A percentile compares a stretch with the other conserved stretches of the same genome.
Conservation (phyloP, 2,329 filamentous ascomycete species). For the Coleophoma eucalyptorum region DNA sequence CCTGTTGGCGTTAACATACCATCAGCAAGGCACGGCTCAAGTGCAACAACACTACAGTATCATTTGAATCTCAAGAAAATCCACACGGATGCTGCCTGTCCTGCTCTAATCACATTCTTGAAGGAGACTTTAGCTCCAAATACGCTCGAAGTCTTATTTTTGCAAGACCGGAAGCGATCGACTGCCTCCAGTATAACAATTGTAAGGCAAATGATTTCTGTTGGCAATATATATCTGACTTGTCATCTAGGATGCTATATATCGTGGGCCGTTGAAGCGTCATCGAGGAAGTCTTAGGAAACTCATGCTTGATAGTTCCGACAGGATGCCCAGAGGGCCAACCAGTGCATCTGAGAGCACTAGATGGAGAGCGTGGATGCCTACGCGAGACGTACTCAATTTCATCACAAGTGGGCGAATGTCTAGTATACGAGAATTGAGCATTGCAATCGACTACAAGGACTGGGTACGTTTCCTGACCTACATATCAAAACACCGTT, state of each 20-base stretch:
- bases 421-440: conserved; percentile 66
- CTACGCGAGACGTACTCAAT: conserved; percentile 63
- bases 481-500: neutral
- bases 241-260: conserved; percentile 53
- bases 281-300: conserved; percentile 70
- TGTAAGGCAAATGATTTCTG: conserved; percentile 15
- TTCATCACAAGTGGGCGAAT: conserved; percentile 78
- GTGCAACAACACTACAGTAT: conserved; percentile 42
- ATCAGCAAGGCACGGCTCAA: conserved; percentile 22
- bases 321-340: conserved; percentile 39
- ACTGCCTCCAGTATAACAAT: conserved; percentile 56
- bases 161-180: conserved; percentile 59
- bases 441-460: conserved; percentile 67
- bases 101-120: conserved; percentile 67
- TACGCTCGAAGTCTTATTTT: conserved; percentile 72
- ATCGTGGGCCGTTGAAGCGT: conserved; percentile 64
- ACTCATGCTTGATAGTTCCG: conserved; percentile 69
- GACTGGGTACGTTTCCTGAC: conserved; percentile 63
- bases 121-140: conserved; percentile 76
- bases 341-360: conserved; percentile 31
- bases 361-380: conserved; percentile 67
- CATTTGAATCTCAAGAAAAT: conserved; percentile 67
- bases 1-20: conserved; percentile 17
- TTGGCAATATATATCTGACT: conserved; percentile 2
- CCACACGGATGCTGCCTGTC: conserved; percentile 70